Base-by-base conservation (phyloP, 441 rosid species). In the Erodium chrysanthum region DNA sequence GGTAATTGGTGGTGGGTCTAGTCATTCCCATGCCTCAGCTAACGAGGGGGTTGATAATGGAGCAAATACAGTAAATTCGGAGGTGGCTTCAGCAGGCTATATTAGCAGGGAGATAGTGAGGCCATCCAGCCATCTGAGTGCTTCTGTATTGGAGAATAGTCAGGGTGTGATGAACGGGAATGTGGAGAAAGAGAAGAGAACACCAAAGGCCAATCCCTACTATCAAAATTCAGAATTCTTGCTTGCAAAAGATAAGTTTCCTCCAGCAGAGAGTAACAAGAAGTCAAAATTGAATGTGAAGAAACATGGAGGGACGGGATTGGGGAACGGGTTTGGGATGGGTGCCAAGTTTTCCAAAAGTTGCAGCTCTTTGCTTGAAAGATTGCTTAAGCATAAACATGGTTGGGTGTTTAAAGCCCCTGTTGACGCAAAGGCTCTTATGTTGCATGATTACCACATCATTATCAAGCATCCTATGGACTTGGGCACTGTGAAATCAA, bases 341-440 rank as follows among this genome's bases (percentile, higher is more conserved):
- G 77, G 84, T 4, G 75, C 80, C 67, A 91, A 91, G 77, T 65
- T 86, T 67, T 85, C 80, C 73, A 91, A 86, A 83, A 86, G 73
- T 74, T 95, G 97, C 66, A 76, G 78, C 80, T 69, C 89, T 68
- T 80, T 91, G 79, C 95, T 95, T 65, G 97, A 92, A 73, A 87
- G 78, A 71, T 73, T 95, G 80, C 88, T 95, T 92, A 95, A 90
- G 83, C 97, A 95, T 76, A 88, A 84, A 80, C 89, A 86, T 82
- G 97, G 96, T 64, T 92, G 98, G 99, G 96, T 95, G 70, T 95
- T 92, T 70, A 87, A 92, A 83, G 63, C 78, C 58, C 99, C 99
- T 29, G 99, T 95, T 68, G 98, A 95, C 77, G 97, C 75, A 40
- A 76, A 83, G 64, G 82, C 65, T 66, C 88, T 95, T 11, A 91